Conservation (phyloP, 495 filamentous ascomycete genomes). For the Penicillium parvum region DNA sequence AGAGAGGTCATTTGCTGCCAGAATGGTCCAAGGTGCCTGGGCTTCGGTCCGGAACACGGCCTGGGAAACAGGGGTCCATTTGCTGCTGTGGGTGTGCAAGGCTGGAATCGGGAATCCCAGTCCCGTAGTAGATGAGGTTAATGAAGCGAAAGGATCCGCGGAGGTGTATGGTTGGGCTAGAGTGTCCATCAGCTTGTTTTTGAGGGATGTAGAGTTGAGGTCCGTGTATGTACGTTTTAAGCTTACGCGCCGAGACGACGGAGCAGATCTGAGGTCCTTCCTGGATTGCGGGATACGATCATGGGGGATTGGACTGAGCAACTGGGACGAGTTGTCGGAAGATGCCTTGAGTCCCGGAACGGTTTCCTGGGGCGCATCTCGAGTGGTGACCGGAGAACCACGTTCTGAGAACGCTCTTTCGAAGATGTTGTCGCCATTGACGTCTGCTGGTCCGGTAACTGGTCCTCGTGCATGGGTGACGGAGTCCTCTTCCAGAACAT, state of each 20-base stretch:
- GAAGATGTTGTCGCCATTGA: slow-evolving; percentile 70
- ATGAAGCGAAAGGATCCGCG: slow-evolving; percentile 46
- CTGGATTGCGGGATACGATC: slow-evolving; percentile 32
- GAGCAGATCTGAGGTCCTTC: slow-evolving; percentile 32
- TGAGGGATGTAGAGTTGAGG: slow-evolving; percentile 60
- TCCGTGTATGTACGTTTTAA: slow-evolving; percentile 89
- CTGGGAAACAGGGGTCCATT: slow-evolving; percentile 87
- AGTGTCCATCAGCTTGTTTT: slow-evolving; percentile 82
- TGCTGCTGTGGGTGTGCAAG: slow-evolving; percentile 78
- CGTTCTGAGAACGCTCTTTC: slow-evolving; percentile 64
- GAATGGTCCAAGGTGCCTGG: slow-evolving; percentile 85
- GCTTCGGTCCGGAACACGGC: slow-evolving; percentile 94
- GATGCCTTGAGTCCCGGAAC: slow-evolving; percentile 13
- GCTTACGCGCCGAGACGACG: slow-evolving; percentile 59
- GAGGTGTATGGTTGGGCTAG: slow-evolving; percentile 77
- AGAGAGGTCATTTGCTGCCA: slow-evolving; percentile 94
- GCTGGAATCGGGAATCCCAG: slow-evolving; percentile 42
- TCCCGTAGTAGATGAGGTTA: slow-evolving; percentile 32
- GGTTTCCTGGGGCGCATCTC: slow-evolving; percentile 17
- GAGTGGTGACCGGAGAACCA: slow-evolving; percentile 22
- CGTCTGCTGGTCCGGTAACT: slow-evolving; percentile 68
- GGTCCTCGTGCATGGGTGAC: slow-evolving; percentile 51
- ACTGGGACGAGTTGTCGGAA: slow-evolving; percentile 22
- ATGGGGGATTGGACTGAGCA: slow-evolving; percentile 29
- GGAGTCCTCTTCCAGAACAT: slow-evolving; percentile 59